Evolutionary conservation across 2,329 filamentous ascomycete genomes (phyloP).

Genomic region (Phyllosticta citribraziliensis): DNA sequence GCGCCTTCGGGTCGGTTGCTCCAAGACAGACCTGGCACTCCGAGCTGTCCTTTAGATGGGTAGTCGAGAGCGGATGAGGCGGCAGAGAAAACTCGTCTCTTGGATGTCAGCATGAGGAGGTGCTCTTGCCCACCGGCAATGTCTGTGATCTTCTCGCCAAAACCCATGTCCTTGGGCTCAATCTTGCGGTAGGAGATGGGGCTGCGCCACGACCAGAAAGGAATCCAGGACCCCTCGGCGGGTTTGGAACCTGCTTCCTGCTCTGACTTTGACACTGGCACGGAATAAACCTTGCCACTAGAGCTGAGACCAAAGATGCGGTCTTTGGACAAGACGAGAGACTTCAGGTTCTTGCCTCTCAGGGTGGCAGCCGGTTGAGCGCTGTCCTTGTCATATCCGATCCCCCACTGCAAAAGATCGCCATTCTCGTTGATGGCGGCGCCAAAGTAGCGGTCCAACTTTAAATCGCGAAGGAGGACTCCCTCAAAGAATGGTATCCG

Average conservation of each 20-base stretch:
- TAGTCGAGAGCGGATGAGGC: slow-evolving; percentile 70
- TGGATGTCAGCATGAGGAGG: slow-evolving; percentile 71
- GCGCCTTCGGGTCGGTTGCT: slow-evolving; percentile 63
- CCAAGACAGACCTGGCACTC: slow-evolving; percentile 76
- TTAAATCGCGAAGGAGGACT: slow-evolving; percentile 74
- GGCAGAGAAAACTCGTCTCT: slow-evolving; percentile 80
- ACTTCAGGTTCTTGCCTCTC: slow-evolving; percentile 68
- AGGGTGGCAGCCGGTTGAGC: slow-evolving; percentile 61
- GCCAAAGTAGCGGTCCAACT: slow-evolving; percentile 71
- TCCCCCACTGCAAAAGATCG: slow-evolving; percentile 86
- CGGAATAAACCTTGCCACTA: slow-evolving; percentile 70
- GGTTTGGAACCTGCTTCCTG: slow-evolving; percentile 56
- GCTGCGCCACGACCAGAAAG: slow-evolving; percentile 56
- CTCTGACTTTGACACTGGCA: slow-evolving; percentile 66
- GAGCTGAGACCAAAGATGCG: slow-evolving; percentile 71
- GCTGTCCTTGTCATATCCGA: slow-evolving; percentile 57
- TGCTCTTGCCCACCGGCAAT: slow-evolving; percentile 77
- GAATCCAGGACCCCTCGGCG: slow-evolving; percentile 59
- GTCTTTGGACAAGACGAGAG: slow-evolving; percentile 69
- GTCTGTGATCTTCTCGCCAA: slow-evolving; percentile 63
- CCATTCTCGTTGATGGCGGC: slow-evolving; percentile 82
- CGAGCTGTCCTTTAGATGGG: slow-evolving; percentile 76
- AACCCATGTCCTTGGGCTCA: slow-evolving; percentile 52
- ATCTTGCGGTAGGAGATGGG: slow-evolving; percentile 63
- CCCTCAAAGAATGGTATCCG: slow-evolving; percentile 77